Evolutionary conservation across 2,329 filamentous ascomycete species (phyloP), one percentile per base, ranked within the genome.

Genomic region (Lecanicillium sp.): DNA sequence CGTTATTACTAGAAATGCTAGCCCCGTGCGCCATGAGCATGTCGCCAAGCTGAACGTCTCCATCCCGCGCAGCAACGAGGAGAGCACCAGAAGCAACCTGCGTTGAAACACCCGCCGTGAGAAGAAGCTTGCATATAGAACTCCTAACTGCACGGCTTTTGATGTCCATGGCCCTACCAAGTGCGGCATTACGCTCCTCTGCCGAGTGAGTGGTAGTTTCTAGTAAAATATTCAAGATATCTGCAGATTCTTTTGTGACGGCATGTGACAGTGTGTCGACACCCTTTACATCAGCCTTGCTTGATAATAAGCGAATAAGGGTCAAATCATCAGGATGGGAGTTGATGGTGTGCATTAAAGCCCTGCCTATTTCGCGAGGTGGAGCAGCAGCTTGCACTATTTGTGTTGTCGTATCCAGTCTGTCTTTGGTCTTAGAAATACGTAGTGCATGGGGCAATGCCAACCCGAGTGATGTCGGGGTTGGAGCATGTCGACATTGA

Each of bases 391-490:
- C 63, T 9, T 70, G 59, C 2, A 77, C 52, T 2, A 78, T 58
- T 45, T 60, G 64, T 44, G 69, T 66, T 0, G 71, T 67, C 37
- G 75, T 68, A 0, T 63, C 58, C 2, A 74, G 51, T 1, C 74
- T 68, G 45, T 72, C 65, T 64, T 68, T 70, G 0, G 63, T 55
- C 42, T 76, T 70, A 1, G 54, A 37, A 12, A 78, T 68, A 9
- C 67, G 68, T 8, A 78, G 56, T 1, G 71, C 69, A 40, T 70
- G 65, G 1, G 71, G 72, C 38, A 78, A 63, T 4, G 71, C 70
- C 3, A 57, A 57, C 2, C 65, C 66, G 13, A 78, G 50, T 0
- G 73, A 68, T 3, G 55, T 50, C 0, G 67, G 55, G 5, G 41
- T 67, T 2, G 67, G 70, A 3, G 49, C 19, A 42, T 52, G 35